Conservation (phyloP, 768 basidiomycete genomes). For the Chlorophyllum brunneum region DNA sequence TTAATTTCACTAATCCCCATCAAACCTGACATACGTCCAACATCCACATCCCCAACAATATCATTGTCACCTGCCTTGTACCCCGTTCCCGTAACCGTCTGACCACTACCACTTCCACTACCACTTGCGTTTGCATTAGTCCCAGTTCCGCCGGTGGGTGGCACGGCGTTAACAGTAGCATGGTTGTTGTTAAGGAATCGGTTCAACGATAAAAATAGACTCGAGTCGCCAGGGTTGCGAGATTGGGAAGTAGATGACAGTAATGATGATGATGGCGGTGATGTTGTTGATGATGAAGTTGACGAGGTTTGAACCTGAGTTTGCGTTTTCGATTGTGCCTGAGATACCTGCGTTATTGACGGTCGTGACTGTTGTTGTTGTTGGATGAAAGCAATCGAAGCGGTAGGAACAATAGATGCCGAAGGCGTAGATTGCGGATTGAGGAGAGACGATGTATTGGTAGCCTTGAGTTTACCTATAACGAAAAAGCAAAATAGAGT, state of each 20-base stretch:
- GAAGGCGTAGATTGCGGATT: conserved; percentile 6
- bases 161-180: background rate
- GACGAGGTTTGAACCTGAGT: background rate
- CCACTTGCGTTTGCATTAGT: no score
- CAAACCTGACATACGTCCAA: conserved; percentile 57
- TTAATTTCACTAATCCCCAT: conserved; percentile 80
- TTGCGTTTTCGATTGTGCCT: background rate
- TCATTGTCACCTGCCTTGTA: no score
- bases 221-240: background rate
- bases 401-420: background rate
- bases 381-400: no score
- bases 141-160: no score
- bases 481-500: no score
- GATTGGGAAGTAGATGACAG: background rate
- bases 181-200: no score
- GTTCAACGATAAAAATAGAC: background rate
- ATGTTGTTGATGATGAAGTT: background rate
- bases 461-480: conserved; percentile 4
- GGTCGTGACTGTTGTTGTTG: background rate
- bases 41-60: background rate
- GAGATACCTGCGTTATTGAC: background rate
- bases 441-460: conserved; percentile 2
- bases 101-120: no score
- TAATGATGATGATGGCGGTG: background rate
- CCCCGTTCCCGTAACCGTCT: no score